A percentile compares a stretch with the other conserved stretches of the same genome.
phyloP scores from a whole-genome alignment of 805 yeast genomes.

The Soucietia sequanensis region DNA sequence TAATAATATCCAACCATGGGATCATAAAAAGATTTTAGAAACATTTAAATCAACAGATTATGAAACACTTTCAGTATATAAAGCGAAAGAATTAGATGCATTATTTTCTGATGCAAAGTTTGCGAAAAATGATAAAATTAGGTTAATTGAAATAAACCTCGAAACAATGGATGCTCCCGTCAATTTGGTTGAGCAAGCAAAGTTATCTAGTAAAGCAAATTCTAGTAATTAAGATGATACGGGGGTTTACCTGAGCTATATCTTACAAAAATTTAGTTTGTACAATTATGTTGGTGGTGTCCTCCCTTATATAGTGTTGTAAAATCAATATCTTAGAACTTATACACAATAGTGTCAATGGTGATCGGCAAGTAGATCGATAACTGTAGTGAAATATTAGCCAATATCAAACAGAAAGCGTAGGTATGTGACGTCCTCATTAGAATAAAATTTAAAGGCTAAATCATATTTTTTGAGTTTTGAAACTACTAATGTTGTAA shows the following conservation, averaged over 20 bases:
- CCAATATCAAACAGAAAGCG: too few species aligned
- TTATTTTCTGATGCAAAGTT: constrained; percentile 26
- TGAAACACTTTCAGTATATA: constrained; percentile 25
- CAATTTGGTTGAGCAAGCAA: constrained; percentile 36
- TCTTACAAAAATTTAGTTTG: too few species aligned
- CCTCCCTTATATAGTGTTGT: too few species aligned
- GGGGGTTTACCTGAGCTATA: too few species aligned
- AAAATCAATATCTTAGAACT: too few species aligned
- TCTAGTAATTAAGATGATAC: constrained; percentile 1
- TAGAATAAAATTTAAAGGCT: background rate
- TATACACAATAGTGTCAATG: too few species aligned
- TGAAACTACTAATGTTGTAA: too few species aligned
- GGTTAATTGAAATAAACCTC: constrained; percentile 37
- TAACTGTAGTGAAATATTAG: too few species aligned
- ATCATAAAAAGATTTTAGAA: constrained; percentile 30
- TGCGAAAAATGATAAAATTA: constrained; percentile 27
- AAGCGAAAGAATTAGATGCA: constrained; percentile 22
- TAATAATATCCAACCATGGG: constrained; percentile 41
- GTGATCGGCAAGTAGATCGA: too few species aligned
- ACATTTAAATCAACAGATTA: constrained; percentile 30
- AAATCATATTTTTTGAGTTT: too few species aligned
- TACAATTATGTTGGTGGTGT: too few species aligned
- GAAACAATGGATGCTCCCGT: constrained; percentile 38
- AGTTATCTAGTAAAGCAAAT: constrained; percentile 28
- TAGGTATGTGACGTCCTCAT: too few species aligned